Conservation (phyloP, 129 eudicot genomes). For the Flaveria brownii region DNA sequence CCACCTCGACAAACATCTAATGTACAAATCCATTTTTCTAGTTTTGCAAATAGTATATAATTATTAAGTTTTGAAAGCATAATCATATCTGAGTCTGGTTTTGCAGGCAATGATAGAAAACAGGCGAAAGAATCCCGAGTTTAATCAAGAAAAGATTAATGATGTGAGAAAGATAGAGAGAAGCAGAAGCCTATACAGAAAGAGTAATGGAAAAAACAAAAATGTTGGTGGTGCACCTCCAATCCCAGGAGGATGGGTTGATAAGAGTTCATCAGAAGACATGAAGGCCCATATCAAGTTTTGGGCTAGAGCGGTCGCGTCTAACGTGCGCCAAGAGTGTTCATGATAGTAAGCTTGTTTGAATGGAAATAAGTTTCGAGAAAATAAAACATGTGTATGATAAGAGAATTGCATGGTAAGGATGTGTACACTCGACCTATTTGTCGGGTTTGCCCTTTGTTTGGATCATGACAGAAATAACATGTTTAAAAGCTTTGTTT, state of each 20-base stretch:
- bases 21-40: constrained; percentile 42
- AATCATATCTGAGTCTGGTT: constrained; percentile 4
- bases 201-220: constrained; percentile 24
- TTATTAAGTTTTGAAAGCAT: constrained; percentile 21
- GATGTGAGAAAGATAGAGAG: constrained; percentile 27
- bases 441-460: too few relatives aligned
- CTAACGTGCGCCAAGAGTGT: constrained; percentile 77
- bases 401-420: not conserved
- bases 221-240: constrained; percentile 28
- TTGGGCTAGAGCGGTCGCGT: constrained; percentile 95
- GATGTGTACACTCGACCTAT: too few relatives aligned
- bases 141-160: constrained; percentile 25
- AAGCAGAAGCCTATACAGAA: constrained; percentile 31
- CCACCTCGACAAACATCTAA: constrained; percentile 53
- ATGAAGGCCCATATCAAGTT: constrained; percentile 90
- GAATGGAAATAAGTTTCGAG: constrained; percentile 16
- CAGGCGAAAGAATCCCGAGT: constrained; percentile 12
- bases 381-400: constrained; percentile 24
- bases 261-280: constrained; percentile 60
- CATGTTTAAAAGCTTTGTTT: constrained; percentile 18
- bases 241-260: constrained; percentile 43
- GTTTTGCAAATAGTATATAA: not conserved
- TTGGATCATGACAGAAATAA: not conserved
- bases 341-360: constrained; percentile 31
- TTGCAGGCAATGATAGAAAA: constrained; percentile 28